Conservation (phyloP, 495 filamentous ascomycete species). For the Aspergillus carlsbadensis region DNA sequence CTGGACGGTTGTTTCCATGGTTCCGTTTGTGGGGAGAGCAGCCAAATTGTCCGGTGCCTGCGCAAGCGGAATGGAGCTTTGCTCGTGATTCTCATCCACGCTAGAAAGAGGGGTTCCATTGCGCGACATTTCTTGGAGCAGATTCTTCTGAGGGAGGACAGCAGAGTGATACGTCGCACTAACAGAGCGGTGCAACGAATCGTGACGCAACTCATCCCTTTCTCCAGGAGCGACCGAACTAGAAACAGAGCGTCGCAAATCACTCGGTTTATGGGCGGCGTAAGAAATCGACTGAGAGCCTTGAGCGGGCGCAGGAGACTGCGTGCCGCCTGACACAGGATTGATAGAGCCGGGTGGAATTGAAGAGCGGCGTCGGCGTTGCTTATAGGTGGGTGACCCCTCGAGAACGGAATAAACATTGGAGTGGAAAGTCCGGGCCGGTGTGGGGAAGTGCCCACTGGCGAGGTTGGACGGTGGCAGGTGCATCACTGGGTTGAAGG, state of each 20-base stretch:
- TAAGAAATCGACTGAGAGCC: constrained; percentile 43
- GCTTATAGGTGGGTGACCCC: constrained; percentile 98
- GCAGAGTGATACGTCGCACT: constrained; percentile 58
- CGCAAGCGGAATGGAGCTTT: constrained; percentile 60
- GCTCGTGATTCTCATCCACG: constrained; percentile 73
- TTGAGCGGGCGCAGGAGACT: constrained; percentile 37
- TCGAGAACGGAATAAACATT: constrained; percentile 95
- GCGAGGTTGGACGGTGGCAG: constrained; percentile 84
- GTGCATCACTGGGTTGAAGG: constrained; percentile 83
- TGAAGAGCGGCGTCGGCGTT: constrained; percentile 87
- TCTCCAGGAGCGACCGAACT: constrained; percentile 85
- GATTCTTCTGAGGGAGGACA: constrained; percentile 71
- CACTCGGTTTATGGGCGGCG: constrained; percentile 72
- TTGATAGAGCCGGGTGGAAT: constrained; percentile 72
- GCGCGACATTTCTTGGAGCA: constrained; percentile 77
- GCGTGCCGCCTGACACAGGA: constrained; percentile 57
- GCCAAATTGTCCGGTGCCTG: constrained; percentile 67
- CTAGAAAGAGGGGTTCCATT: constrained; percentile 83
- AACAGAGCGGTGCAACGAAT: constrained; percentile 54
- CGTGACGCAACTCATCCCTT: constrained; percentile 68
- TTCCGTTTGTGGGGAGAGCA: constrained; percentile 62
- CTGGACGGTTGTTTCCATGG: constrained; percentile 55
- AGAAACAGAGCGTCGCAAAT: constrained; percentile 88
- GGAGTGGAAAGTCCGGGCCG: constrained; percentile 68
- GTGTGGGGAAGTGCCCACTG: constrained; percentile 67